Base-by-base conservation (phyloP, 2,329 filamentous ascomycete species). In the Cladophialophora bantiana region DNA sequence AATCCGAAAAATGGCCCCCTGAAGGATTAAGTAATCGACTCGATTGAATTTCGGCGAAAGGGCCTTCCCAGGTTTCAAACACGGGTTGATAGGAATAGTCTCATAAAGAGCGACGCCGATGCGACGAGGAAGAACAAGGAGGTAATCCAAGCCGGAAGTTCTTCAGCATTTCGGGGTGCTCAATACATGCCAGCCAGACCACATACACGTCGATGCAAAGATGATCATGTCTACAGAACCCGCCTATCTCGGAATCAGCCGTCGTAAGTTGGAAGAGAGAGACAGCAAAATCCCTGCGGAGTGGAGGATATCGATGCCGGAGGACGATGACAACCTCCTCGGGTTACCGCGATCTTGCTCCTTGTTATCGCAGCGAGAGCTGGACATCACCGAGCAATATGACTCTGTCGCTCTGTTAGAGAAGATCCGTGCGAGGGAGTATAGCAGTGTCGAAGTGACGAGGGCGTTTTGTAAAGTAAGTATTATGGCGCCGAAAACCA, bases 361-460 rank as follows among this genome's bases (percentile, higher is more conserved):
- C 18, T 5, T 50, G 3, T 12, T 50, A 5, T 50, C 45, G 45
- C 7, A 26, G 45, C 45, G 45, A 48, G 83, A 85, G 70, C 68
- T 83, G 6, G 73, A 75, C 3, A 84, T 85, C 48, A 85, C 83
- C 0, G 81, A 83, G 36, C 73, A 76, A n/a, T 79, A 81, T 52
- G 45, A 50, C 45, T 50, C 45, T 4, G 45, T 50, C 3, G 45
- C 18, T 4, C 13, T 50, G 18, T 50, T 50, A 9, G 45, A 26
- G 45, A 50, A 50, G 10, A 50, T 50, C 45, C 45, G 26, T 31
- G 45, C 45, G 20, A 18, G 45, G 20, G 45, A 26, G 20, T 50
- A 81, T 83, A 67, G 81, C 78, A 0, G 73, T 76, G 52, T 64
- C 2, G 59, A 72, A 35, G 69, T 73, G 18, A 66, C 69, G 12